Base-by-base conservation (phyloP, 176 grass and related monocot species). In the barley (Hordeum vulgare) region DNA sequence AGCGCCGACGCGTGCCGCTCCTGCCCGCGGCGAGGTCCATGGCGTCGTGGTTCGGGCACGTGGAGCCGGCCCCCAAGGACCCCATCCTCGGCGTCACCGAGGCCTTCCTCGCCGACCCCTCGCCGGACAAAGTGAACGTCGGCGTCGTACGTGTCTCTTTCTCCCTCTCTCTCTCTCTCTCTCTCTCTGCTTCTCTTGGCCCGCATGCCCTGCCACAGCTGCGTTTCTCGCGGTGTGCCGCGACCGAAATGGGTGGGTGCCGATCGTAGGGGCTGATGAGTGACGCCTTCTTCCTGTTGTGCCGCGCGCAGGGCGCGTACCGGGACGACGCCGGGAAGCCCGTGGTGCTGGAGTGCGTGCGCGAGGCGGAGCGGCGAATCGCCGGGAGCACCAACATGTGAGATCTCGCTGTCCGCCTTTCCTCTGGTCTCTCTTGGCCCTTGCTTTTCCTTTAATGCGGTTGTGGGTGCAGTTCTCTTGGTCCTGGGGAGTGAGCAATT, bases 31-130 rank as follows among this genome's bases (percentile, higher is more conserved):
- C 78, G 23, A 80, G 93, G 89, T 82, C 81, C 63, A 84, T 94
- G 89, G 80, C 93, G 23, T 92, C 96, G 53, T 86, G 86, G 78
- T 96, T 89, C 66, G 80, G 89, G 49, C 89, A 94, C 85, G 89
- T 99, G 40, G 93, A 99, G 74, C 96, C 91, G 37, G 91, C 96
- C 28, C 37, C 96, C 74, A 99, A 96, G 86, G 96, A 96, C 86
- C 93, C 96, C 25, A 99, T 99, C 87, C 93, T 96, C 80, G 96
- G 93, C 26, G 93, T 99, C 86, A 99, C 91, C 59, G 96, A 99
- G 87, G 96, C 96, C 33, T 96, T 94, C 89, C 93, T 99, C 85
- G 91, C 93, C 29, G 96, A 99, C 87, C 80, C 87, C 5, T 90
- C 89, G 20, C 87, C 91, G 9, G 80, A 94, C 40, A 99, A 99